Evolutionary conservation across 305 asterid species (phyloP).

Genomic region (Stenogyne calaminthoides): DNA sequence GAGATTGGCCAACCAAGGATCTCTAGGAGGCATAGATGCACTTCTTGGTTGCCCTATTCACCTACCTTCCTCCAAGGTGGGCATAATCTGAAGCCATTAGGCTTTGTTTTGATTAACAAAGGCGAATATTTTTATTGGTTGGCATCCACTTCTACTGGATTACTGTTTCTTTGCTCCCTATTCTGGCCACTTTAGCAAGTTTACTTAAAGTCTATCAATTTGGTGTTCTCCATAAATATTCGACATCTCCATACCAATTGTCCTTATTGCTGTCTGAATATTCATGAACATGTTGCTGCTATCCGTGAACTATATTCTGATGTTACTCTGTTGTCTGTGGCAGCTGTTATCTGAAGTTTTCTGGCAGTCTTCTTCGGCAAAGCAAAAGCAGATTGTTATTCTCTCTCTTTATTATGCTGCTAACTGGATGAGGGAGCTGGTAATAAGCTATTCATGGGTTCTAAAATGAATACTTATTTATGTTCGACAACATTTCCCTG

Average conservation of each 20-base stretch:
- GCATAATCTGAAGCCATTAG: constrained; percentile 23
- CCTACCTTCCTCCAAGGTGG: constrained; percentile 90
- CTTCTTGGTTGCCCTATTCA: constrained; percentile 93
- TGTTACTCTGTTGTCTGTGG: constrained; percentile 29
- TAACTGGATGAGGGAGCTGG: constrained; percentile 94
- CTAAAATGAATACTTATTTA: constrained; percentile 13
- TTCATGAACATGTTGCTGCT: constrained; percentile 8
- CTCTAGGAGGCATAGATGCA: constrained; percentile 92
- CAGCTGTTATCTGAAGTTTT: constrained; percentile 59
- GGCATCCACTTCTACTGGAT: constrained; percentile 13
- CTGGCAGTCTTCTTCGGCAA: constrained; percentile 69
- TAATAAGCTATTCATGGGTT: constrained; percentile 35
- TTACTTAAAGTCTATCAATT: not conserved
- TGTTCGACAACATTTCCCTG: constrained; percentile 14
- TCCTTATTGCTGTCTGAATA: not conserved
- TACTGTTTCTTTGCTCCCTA: constrained; percentile 17
- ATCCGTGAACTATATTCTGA: constrained; percentile 34
- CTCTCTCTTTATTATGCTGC: constrained; percentile 81
- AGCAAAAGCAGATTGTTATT: constrained; percentile 65
- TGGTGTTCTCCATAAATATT: constrained; percentile 4
- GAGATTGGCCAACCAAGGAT: constrained; percentile 77
- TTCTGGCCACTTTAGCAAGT: not conserved
- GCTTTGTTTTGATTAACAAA: constrained; percentile 16
- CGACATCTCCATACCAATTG: not conserved
- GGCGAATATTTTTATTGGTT: constrained; percentile 6